phyloP scores from a whole-genome alignment of 768 basidiomycete species.

The Naematelia encephala region DNA sequence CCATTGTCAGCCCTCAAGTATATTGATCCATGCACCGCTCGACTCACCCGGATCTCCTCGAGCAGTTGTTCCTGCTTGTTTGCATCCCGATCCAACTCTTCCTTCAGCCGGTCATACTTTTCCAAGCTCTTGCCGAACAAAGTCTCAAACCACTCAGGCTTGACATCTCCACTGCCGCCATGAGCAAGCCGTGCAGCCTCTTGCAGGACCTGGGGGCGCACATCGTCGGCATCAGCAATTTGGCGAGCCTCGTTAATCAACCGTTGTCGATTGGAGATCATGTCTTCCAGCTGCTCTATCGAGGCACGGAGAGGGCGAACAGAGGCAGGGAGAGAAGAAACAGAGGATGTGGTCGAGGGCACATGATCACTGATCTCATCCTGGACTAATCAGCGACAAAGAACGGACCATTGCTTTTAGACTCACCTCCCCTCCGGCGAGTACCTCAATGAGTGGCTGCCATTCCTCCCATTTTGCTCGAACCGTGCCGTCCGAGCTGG shows the following conservation, averaged over 20 bases:
- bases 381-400: slow-evolving; percentile 7
- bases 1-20: background rate
- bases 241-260: slow-evolving; percentile 65
- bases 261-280: slow-evolving; percentile 62
- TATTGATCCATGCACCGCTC: slow-evolving; percentile 2
- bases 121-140: slow-evolving; percentile 71
- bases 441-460: slow-evolving; percentile 66
- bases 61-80: slow-evolving; percentile 66
- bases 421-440: slow-evolving; percentile 66
- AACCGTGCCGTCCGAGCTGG: slow-evolving; percentile 71
- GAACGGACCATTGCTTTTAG: no score
- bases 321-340: slow-evolving; percentile 32
- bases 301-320: slow-evolving; percentile 52
- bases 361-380: slow-evolving; percentile 40
- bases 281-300: slow-evolving; percentile 75
- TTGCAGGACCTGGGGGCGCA: slow-evolving; percentile 64
- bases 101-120: slow-evolving; percentile 70
- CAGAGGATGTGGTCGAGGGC: slow-evolving; percentile 54
- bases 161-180: slow-evolving; percentile 58
- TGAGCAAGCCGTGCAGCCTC: slow-evolving; percentile 66
- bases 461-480: slow-evolving; percentile 84
- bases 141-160: slow-evolving; percentile 84
- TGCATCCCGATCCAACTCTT: slow-evolving; percentile 59
- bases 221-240: slow-evolving; percentile 67
- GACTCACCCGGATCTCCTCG: slow-evolving; percentile 64